Evolutionary conservation across 208 protist species (phyloP).

Genomic region (Trypanosomatidae sp.): DNA sequence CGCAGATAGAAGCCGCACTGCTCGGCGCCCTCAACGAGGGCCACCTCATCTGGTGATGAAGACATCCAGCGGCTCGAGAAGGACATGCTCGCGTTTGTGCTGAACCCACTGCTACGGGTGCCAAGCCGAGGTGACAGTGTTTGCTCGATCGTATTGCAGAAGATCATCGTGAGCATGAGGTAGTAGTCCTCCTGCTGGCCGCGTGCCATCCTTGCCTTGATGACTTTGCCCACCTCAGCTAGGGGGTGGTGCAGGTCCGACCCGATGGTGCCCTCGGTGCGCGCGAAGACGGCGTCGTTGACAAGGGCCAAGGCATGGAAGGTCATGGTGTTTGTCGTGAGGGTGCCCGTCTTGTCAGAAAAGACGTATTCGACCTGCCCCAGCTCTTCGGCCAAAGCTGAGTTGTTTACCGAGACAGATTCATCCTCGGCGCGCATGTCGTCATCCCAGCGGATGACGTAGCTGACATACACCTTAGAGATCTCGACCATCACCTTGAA

Average conservation of each 20-base stretch:
- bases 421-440: constrained; percentile 56
- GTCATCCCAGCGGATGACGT: constrained; percentile 89
- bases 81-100: not conserved
- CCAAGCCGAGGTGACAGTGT: constrained; percentile 14
- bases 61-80: constrained; percentile 59
- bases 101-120: constrained; percentile 6
- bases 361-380: constrained; percentile 93
- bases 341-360: constrained; percentile 94
- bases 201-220: constrained; percentile 3
- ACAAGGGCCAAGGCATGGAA: constrained; percentile 48
- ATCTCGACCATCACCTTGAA: constrained; percentile 95
- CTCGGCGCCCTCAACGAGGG: constrained; percentile 82
- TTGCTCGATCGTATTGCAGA: constrained; percentile 73
- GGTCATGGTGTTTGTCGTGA: constrained; percentile 92
- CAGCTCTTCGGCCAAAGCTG: constrained; percentile 90
- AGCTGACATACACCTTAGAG: constrained; percentile 87
- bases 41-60: constrained; percentile 92
- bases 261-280: constrained; percentile 13
- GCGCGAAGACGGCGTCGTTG: constrained; percentile 23
- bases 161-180: constrained; percentile 53
- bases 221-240: constrained; percentile 1
- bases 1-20: constrained; percentile 60
- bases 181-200: constrained; percentile 21
- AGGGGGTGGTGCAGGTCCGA: constrained; percentile 10
- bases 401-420: constrained; percentile 75